Conservation (phyloP, 1,284 basidiomycete genomes). For the Pterula multifida region DNA sequence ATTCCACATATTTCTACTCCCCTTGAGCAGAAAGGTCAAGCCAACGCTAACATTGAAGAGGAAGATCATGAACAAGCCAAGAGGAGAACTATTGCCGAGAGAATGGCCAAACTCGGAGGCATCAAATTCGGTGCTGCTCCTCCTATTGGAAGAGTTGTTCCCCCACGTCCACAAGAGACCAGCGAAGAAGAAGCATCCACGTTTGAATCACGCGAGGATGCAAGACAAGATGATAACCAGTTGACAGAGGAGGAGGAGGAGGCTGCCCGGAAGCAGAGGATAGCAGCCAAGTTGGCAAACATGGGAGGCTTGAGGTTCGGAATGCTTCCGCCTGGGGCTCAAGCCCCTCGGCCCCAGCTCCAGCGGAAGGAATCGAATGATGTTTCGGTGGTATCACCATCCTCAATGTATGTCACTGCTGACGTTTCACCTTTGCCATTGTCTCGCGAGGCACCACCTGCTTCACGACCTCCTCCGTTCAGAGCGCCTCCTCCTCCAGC, state of each 20-base stretch:
- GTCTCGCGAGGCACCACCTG: slow-evolving; percentile 11
- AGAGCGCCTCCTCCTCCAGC: slow-evolving; percentile 22
- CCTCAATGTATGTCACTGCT: slow-evolving; percentile 14
- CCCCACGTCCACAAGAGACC: slow-evolving; percentile 23
- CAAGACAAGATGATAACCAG: slow-evolving; percentile 18
- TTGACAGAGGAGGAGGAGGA: slow-evolving; percentile 50
- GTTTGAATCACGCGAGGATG: slow-evolving; percentile 15
- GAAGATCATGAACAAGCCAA: slow-evolving; percentile 35
- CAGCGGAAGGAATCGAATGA: slow-evolving; percentile 17
- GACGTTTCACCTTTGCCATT: slow-evolving; percentile 10
- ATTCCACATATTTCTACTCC: slow-evolving; percentile 8
- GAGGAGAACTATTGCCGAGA: slow-evolving; percentile 59
- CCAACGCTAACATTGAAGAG: slow-evolving; percentile 13
- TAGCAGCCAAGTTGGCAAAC: slow-evolving; percentile 53
- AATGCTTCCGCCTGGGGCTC: slow-evolving; percentile 44
- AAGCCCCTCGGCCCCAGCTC: slow-evolving; percentile 19
- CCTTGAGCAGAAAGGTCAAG: slow-evolving; percentile 5
- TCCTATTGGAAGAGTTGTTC: slow-evolving; percentile 27
- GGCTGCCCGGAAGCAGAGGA: slow-evolving; percentile 52
- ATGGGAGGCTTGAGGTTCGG: slow-evolving; percentile 73
- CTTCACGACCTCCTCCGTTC: slow-evolving; percentile 14
- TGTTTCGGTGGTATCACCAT: slow-evolving; percentile 4
- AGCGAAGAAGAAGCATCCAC: slow-evolving; percentile 16
- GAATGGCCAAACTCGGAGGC: slow-evolving; percentile 70
- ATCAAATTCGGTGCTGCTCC: slow-evolving; percentile 56